A percentile compares a stretch with the other conserved stretches of the same genome.
These are phyloP conservation scores for Dictyostelium purpureum DNA, from an alignment of 78 protist genomes.

Conservation along the genomic window DNA sequence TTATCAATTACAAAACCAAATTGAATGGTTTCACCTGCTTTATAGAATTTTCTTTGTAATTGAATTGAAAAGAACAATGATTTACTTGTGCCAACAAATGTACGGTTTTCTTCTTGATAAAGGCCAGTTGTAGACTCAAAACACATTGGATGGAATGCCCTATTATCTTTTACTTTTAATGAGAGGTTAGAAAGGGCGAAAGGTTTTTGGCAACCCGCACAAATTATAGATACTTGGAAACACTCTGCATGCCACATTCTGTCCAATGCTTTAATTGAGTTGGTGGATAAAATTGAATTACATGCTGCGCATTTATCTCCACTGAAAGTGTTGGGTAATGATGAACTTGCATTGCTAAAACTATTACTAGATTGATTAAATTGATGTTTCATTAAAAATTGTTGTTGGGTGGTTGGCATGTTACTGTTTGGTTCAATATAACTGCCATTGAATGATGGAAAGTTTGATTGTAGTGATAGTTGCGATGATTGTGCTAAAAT, in stretches of 20 bases:
- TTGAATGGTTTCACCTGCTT: conserved; percentile 69
- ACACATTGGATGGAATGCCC: conserved; percentile 63
- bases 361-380: neutral
- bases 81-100: conserved; percentile 38
- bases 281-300: conserved; percentile 33
- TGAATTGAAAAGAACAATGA: conserved; percentile 54
- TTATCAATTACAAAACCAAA: conserved; percentile 73
- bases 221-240: conserved; percentile 60
- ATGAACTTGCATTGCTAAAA: neutral
- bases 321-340: conserved; percentile 25
- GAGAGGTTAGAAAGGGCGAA: conserved; percentile 50
- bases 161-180: conserved; percentile 54
- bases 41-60: conserved; percentile 66
- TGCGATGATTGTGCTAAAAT: neutral
- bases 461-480: neutral
- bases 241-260: conserved; percentile 76
- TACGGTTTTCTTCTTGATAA: conserved; percentile 55
- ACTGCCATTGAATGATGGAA: conserved; percentile 18
- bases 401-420: conserved; percentile 19
- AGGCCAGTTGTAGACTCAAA: conserved; percentile 66
- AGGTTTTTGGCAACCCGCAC: conserved; percentile 77
- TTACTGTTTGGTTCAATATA: neutral
- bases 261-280: conserved; percentile 56
- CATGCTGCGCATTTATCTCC: conserved; percentile 69
- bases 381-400: conserved; percentile 24